phyloP scores from a whole-genome alignment of 495 filamentous ascomycete genomes.

The Penicillium steckii region DNA sequence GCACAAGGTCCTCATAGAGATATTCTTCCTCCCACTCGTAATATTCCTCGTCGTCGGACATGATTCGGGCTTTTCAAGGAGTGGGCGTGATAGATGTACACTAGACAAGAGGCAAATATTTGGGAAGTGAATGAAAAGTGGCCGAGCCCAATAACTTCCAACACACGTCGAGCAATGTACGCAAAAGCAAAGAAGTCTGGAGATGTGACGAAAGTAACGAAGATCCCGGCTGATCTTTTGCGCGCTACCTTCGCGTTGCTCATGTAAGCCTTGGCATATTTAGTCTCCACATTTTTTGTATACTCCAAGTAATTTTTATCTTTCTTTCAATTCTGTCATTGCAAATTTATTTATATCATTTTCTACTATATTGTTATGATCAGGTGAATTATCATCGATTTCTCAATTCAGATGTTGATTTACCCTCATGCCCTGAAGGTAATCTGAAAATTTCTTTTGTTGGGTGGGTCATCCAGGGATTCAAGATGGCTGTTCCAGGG shows the following conservation, averaged over 20 bases:
- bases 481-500: background rate
- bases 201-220: slow-evolving; percentile 12
- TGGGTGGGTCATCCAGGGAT: background rate
- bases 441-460: background rate
- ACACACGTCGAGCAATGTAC: no score
- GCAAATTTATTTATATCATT: no score
- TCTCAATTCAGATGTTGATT: no score
- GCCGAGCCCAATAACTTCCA: background rate
- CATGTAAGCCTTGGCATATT: slow-evolving; percentile 29
- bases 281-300: slow-evolving; percentile 15
- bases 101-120: background rate
- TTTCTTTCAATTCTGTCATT: background rate
- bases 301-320: no score
- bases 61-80: slow-evolving; percentile 9
- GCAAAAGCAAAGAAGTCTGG: slow-evolving; percentile 1
- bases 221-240: slow-evolving; percentile 26
- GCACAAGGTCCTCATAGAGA: slow-evolving; percentile 41
- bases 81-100: no score
- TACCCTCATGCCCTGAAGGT: no score
- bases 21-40: slow-evolving; percentile 47
- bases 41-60: slow-evolving; percentile 54
- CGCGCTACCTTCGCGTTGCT: slow-evolving; percentile 15
- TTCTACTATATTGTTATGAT: no score
- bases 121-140: background rate
- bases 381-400: no score